Evolutionary conservation across 1,284 basidiomycete genomes (phyloP).

Genomic region (Vanrija sp.): DNA sequence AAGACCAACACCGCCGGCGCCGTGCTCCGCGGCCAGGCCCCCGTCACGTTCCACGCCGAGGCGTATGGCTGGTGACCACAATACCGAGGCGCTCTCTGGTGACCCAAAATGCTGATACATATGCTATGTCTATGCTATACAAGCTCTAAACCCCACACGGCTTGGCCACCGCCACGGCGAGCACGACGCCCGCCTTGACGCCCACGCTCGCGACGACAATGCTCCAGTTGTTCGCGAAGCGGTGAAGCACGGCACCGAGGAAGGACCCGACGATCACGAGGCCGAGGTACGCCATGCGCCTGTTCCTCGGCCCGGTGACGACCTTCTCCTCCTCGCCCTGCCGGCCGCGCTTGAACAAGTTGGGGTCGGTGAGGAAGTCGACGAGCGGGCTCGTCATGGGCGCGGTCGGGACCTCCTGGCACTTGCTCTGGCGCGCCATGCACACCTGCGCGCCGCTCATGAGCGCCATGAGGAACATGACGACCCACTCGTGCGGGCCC

Average conservation of each 20-base stretch:
- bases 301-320: constrained; percentile 26
- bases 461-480: constrained; percentile 34
- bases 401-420: constrained; percentile 32
- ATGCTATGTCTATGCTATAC: too few relatives aligned
- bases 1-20: constrained; percentile 14
- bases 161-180: too few relatives aligned
- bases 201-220: constrained; percentile 30
- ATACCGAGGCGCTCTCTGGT: background rate
- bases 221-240: constrained; percentile 27
- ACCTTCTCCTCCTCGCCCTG: background rate
- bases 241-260: constrained; percentile 34
- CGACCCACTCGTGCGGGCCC: constrained; percentile 29
- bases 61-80: constrained; percentile 28
- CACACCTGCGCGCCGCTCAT: constrained; percentile 44
- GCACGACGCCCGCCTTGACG: constrained; percentile 15
- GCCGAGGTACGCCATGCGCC: constrained; percentile 30
- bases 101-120: too few relatives aligned
- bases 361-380: constrained; percentile 36
- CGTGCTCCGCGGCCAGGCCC: constrained; percentile 24
- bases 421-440: constrained; percentile 27
- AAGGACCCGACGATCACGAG: constrained; percentile 35
- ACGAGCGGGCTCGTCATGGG: constrained; percentile 41
- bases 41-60: constrained; percentile 25
- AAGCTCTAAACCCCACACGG: too few relatives aligned
- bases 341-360: constrained; percentile 26